These are phyloP conservation scores for Rutstroemia sp. DNA, from an alignment of 2,329 filamentous ascomycete species.

Conservation along the genomic window DNA sequence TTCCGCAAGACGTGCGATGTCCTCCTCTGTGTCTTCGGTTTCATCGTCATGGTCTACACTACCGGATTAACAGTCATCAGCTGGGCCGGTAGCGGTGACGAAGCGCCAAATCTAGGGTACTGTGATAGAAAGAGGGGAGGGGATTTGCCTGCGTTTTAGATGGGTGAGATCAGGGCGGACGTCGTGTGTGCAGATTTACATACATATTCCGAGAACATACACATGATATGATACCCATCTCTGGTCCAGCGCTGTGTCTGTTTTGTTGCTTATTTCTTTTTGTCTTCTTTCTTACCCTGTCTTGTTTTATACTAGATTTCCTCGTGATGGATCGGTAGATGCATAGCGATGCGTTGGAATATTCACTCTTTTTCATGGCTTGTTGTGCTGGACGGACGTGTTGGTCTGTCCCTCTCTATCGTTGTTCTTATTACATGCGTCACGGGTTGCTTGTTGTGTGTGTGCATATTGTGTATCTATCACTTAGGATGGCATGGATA, in stretches of 20 bases:
- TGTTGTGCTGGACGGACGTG: not conserved
- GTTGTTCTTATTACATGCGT: not conserved
- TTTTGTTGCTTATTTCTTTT: not conserved
- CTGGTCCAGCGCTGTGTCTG: not conserved
- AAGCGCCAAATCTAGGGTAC: conserved; percentile 49
- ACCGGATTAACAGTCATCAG: conserved; percentile 79
- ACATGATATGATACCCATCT: not conserved
- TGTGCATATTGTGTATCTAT: too few species aligned
- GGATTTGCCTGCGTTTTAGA: not conserved
- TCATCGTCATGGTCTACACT: conserved; percentile 86
- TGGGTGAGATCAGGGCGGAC: not conserved
- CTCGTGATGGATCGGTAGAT: not conserved
- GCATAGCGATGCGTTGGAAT: conserved; percentile 6
- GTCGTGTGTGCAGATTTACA: not conserved
- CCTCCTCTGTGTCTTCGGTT: conserved; percentile 69
- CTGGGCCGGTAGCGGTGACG: conserved; percentile 61
- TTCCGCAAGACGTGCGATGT: conserved; percentile 68
- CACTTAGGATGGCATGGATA: too few species aligned
- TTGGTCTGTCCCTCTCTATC: not conserved
- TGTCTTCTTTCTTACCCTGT: not conserved
- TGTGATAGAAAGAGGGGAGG: conserved; percentile 41
- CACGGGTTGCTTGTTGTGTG: not conserved
- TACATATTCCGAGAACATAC: not conserved
- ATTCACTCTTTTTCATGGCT: not conserved
- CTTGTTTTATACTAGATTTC: conserved; percentile 2